Evolutionary conservation across 495 filamentous ascomycete species (phyloP), one percentile per base, ranked within the genome.

Genomic region (Arthonia radiata): DNA sequence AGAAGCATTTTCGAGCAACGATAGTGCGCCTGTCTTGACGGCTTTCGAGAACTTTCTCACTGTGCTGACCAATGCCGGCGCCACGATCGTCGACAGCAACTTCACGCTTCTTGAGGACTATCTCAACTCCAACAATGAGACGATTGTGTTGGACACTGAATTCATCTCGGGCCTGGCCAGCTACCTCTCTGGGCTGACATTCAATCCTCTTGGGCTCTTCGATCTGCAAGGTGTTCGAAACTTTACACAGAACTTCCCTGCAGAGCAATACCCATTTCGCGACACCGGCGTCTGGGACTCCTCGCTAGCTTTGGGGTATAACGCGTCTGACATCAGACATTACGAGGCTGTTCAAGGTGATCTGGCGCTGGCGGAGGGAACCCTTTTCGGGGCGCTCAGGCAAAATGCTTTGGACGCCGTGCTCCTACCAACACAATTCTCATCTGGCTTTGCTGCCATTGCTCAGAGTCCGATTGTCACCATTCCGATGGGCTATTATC

Each of bases 401-500:
- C 50, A 46, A 4, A 42, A 55, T 36, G 46, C 49, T 3, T 47
- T 61, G 9, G 56, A 59, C 31, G 61, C 59, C 1, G 38, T 66
- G 23, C 48, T 66, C 10, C 25, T 66, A 9, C 61, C 61, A 0
- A 62, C 60, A 1, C 7, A 37, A 5, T 37, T 54, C 28, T 41
- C 55, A 2, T 32, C 53, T 1, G 40, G 37, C 4, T 40, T 60
- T 8, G 54, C 57, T 5, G 59, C 56, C 0, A 33, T 63, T 13
- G 39, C 59, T 5, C 60, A 60, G 1, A 47, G 46, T 2, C 61
- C 61, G 1, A 47, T 54, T 23, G 41, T 64, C 17, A 61, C 57
- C 0, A 57, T 66, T 7, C 61, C 61, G 1, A 38, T 65, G 28
- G 61, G 59, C 1, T 53, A 48, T 24, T 57, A 51, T 30, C 56